Evolutionary conservation across 2,329 filamentous ascomycete genomes (phyloP), one percentile per base, ranked within the genome.

Genomic region (Fusarium udum): DNA sequence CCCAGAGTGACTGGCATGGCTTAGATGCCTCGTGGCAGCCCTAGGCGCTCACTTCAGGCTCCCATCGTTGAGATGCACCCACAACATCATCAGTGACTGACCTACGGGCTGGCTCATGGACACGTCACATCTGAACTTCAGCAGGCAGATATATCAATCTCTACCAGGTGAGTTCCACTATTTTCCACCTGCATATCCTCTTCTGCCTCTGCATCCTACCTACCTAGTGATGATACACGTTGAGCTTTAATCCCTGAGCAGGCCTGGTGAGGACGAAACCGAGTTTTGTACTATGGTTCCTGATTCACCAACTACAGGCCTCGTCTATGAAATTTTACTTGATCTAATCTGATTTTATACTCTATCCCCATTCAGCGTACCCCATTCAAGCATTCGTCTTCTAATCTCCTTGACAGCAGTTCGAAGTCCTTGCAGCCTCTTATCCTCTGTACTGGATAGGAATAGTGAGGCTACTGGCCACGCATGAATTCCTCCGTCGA

Each of bases 401-500:
- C 82, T 83, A 77, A 85, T 81, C 55, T 83, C 81, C 34, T 75
- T 77, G 43, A 81, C 80, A 67, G 83, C 79, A 76, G 82, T 78
- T 72, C 81, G 82, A 71, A 92, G 78, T 7, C 90, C 89, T 69
- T 85, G 84, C 61, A 88, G 79, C 62, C 90, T 85, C 77, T 85
- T 82, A 39, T 85, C 82, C n/a, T 79, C 78, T 32, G 84, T 84
- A 52, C 81, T 83, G 49, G 87, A 86, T 34, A 91, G 79, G 76
- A 90, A 89, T n/a, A 90, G 77, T 52, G 86, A 86, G 15, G 92
- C 92, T 26, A 97, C 91, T 0, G 93, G 93, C 94, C 94, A 97
- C 16, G 92, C 93, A 81, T 97, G 94, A 65, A 96, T 91, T 6
- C 90, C 91, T 20, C 89, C 91, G 34, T 85, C 82, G 73, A 93